A percentile compares a stretch with the other conserved stretches of the same genome.
phyloP scores from a whole-genome alignment of 1,139 yeast species.

The Pichia sp. region DNA sequence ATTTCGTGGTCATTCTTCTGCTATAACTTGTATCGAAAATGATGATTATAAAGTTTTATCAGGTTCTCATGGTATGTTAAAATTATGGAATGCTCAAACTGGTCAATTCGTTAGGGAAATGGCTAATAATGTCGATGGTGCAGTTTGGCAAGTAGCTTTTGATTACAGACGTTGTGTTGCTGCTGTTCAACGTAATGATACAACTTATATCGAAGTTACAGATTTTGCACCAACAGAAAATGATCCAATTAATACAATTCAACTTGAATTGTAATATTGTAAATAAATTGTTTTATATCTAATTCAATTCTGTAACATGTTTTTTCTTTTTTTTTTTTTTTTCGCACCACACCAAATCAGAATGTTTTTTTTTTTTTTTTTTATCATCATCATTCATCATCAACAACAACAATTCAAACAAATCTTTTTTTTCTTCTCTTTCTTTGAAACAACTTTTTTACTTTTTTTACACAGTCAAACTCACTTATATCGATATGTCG shows the following conservation, averaged over 20 bases:
- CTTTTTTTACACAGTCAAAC: too few relatives aligned
- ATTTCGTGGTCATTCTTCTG: slow-evolving; percentile 78
- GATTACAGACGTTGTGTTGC: slow-evolving; percentile 83
- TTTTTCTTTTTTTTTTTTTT: too few relatives aligned
- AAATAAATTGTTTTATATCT: too few relatives aligned
- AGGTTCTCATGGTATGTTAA: slow-evolving; percentile 80
- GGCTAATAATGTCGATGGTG: slow-evolving; percentile 67
- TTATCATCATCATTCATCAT: not conserved
- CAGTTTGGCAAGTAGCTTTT: slow-evolving; percentile 92
- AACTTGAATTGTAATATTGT: too few relatives aligned
- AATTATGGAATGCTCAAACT: slow-evolving; percentile 74
- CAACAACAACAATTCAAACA: not conserved
- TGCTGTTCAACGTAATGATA: slow-evolving; percentile 73
- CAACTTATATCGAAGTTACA: slow-evolving; percentile 64
- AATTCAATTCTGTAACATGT: too few relatives aligned
- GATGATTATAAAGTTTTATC: slow-evolving; percentile 80
- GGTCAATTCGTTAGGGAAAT: slow-evolving; percentile 76
- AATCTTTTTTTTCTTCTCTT: not conserved
- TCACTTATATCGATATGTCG: too few relatives aligned
- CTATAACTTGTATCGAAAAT: slow-evolving; percentile 91
- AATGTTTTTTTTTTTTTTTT: not conserved
- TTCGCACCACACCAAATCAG: too few relatives aligned
- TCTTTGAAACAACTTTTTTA: not conserved
- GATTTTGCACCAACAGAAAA: slow-evolving; percentile 59
- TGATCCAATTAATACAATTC: slow-evolving; percentile 9